A percentile compares a stretch with the other conserved stretches of the same genome.
Evolutionary conservation across 2,329 filamentous ascomycete species (phyloP).

Genomic region (Colletotrichum phormii): DNA sequence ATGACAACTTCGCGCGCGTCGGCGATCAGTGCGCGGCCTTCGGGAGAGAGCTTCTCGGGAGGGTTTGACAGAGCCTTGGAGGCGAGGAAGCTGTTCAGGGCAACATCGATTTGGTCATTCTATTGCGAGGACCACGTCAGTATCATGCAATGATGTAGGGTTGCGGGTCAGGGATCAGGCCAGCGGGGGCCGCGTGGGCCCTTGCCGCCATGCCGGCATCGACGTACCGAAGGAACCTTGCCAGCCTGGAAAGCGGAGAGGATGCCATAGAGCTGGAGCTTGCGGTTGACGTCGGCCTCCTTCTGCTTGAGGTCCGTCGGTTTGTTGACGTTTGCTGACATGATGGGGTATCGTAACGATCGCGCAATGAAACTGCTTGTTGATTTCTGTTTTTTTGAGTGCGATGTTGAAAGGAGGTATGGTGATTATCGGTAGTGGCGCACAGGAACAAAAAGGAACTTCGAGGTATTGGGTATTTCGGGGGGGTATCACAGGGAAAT

Average conservation of each 20-base stretch:
- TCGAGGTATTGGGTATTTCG: slow-evolving; percentile 6
- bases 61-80: slow-evolving; percentile 78
- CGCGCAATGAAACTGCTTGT: background rate
- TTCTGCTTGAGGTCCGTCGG: slow-evolving; percentile 80
- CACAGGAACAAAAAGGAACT: slow-evolving; percentile 7
- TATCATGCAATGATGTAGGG: slow-evolving; percentile 12
- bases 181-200: background rate
- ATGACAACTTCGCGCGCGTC: slow-evolving; percentile 85
- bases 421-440: slow-evolving; percentile 15
- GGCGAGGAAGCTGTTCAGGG: slow-evolving; percentile 86
- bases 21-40: slow-evolving; percentile 82
- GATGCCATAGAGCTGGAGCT: slow-evolving; percentile 96
- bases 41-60: slow-evolving; percentile 80
- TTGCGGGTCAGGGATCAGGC: background rate
- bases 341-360: slow-evolving; percentile 38
- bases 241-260: slow-evolving; percentile 85
- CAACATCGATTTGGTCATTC: slow-evolving; percentile 97
- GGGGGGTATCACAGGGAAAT: slow-evolving; percentile 33
- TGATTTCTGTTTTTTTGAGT: background rate
- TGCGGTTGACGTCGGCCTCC: slow-evolving; percentile 89
- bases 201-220: slow-evolving; percentile 15
- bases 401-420: background rate
- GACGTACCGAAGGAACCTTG: slow-evolving; percentile 87
- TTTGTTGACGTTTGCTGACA: slow-evolving; percentile 71
- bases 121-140: slow-evolving; percentile 47